These are phyloP conservation scores for Arbutus unedo DNA, from an alignment of 148 eudicot species.

Conservation along the genomic window DNA sequence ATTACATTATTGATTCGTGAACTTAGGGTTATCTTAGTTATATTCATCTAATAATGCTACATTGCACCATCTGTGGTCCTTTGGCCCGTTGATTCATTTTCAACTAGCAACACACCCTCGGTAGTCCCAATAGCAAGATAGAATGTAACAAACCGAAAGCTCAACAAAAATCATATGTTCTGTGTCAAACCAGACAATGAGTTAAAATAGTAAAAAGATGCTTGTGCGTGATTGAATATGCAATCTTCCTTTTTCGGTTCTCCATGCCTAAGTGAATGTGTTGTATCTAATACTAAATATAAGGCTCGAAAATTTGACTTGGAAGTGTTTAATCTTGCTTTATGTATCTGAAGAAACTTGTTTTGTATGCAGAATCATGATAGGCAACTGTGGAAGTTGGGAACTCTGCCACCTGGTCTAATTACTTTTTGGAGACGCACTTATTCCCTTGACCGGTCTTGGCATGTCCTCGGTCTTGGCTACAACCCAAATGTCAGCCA, in stretches of 20 bases:
- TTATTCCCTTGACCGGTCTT: constrained; percentile 53
- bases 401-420: constrained; percentile 85
- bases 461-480: constrained; percentile 89
- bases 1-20: background rate
- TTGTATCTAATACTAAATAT: background rate
- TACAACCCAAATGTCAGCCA: constrained; percentile 66
- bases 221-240: background rate
- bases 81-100: background rate
- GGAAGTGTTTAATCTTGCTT: background rate
- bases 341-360: background rate
- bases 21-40: background rate
- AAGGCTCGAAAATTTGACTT: constrained; percentile 8
- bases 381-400: constrained; percentile 80
- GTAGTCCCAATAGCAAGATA: background rate
- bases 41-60: background rate
- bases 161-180: background rate
- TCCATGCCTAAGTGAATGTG: background rate
- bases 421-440: constrained; percentile 71
- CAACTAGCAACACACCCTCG: background rate
- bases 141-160: background rate
- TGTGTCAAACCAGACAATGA: background rate
- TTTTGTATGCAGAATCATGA: constrained; percentile 60
- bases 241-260: background rate
- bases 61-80: background rate
- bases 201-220: background rate